Percentiles rank a stretch among this genome's conserved stretches.
Evolutionary conservation across 2,329 filamentous ascomycete species (phyloP).

Genomic region (Fusarium sp.): DNA sequence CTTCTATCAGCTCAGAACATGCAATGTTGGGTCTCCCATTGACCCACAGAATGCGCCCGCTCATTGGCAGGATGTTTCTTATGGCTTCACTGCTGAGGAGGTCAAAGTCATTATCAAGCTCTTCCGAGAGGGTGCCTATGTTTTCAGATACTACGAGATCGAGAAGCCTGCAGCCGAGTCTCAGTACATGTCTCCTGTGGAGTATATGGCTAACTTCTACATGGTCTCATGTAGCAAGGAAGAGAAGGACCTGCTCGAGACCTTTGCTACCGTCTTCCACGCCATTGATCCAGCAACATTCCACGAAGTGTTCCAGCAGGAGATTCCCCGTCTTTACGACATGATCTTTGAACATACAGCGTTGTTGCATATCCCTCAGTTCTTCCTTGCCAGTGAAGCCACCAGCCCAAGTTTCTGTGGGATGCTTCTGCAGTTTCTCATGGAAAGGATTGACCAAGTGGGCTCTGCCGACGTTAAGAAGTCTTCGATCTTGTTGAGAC

Average conservation of each 20-base stretch:
- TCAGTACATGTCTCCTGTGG: slow-evolving; percentile 83
- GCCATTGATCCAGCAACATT: slow-evolving; percentile 98
- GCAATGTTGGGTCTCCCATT: slow-evolving; percentile 80
- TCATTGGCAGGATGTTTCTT: slow-evolving; percentile 96
- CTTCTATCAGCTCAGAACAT: slow-evolving; percentile 93
- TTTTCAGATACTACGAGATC: slow-evolving; percentile 96
- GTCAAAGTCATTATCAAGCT: slow-evolving; percentile 96
- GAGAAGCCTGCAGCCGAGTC: slow-evolving; percentile 81
- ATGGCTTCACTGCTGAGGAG: slow-evolving; percentile 96
- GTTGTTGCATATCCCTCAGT: slow-evolving; percentile 94
- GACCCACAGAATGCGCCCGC: slow-evolving; percentile 83
- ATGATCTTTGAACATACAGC: slow-evolving; percentile 98
- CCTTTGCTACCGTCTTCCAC: slow-evolving; percentile 98
- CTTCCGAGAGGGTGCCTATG: slow-evolving; percentile 94
- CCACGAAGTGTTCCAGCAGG: slow-evolving; percentile 97
- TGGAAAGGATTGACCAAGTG: slow-evolving; percentile 96
- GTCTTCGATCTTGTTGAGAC: slow-evolving; percentile 88
- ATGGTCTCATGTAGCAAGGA: slow-evolving; percentile 95
- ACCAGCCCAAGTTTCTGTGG: slow-evolving; percentile 98
- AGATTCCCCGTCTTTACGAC: slow-evolving; percentile 95
- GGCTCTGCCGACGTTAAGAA: slow-evolving; percentile 92
- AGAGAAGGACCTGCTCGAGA: slow-evolving; percentile 96
- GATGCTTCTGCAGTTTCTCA: slow-evolving; percentile 96
- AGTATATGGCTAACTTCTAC: slow-evolving; percentile 94
- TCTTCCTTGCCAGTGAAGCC: slow-evolving; percentile 97